Base-by-base conservation (phyloP, 2,329 filamentous ascomycete genomes). In the Diplodia mutila region DNA sequence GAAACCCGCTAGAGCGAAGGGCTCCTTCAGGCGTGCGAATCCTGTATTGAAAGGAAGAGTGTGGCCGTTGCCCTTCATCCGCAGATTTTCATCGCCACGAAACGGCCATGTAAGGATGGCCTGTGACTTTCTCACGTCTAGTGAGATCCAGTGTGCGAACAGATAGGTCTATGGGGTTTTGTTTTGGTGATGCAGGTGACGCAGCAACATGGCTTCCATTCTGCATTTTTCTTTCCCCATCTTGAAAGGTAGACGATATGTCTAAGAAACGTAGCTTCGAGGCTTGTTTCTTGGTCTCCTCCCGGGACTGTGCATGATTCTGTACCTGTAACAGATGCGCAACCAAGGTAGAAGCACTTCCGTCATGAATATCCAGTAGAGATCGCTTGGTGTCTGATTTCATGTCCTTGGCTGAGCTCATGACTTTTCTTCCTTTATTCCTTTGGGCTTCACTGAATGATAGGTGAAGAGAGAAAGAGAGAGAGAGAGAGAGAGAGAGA, bases 321-420 rank as follows among this genome's bases (percentile, higher is more conserved):
- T 70, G 67, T 12, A 73, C 61, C 27, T 70, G 65, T 16, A 73
- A 42, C n/a, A 73, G n/a, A 42, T 73, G 70, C 2, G 66, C 46
- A 18, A 68, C 61, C 6, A 73, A 63, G 4, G 70, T 69, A 0
- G 48, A 2, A 5, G 55, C 54, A 34, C 71, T 66, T 37, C 65
- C 54, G 2, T 71, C 29, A 59, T 72, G 71, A 12, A 73, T 72
- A 12, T 72, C 69, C 25, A 52, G 49, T 52, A 52, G 21, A 25
- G 49, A 25, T 52, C 25, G 49, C 49, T 52, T 27, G 49, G 49
- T 52, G 49, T 52, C 49, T 52, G 49, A 27, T 52, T 14, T 52
- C 12, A 29, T 16, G 49, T 52, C 49, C 4, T 52, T 25, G 21
- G 49, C 25, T 52, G 49, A 25, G 49, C 21, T 52, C 49, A 52